Evolutionary conservation across 805 yeast genomes (phyloP).

Genomic region (Metschnikowia kunwiensis): DNA sequence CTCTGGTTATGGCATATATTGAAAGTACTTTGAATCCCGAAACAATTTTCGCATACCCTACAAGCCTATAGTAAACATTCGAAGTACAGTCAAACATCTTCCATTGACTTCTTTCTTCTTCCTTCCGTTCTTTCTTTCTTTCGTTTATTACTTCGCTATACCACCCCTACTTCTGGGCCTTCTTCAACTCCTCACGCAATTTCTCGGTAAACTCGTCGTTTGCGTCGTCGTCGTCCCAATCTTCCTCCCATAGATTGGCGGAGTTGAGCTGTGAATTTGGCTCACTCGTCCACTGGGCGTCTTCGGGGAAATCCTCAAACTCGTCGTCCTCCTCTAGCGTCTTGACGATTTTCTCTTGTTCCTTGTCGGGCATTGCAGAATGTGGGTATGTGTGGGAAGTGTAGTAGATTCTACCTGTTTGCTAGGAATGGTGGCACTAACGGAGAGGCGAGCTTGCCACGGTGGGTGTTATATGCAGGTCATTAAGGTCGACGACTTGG

Average conservation of each 20-base stretch:
- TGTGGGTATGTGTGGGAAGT: too few relatives aligned
- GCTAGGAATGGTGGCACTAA: too few relatives aligned
- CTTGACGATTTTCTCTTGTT: conserved; percentile 48
- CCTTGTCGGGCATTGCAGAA: conserved; percentile 23
- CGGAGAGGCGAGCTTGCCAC: too few relatives aligned
- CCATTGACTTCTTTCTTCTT: too few relatives aligned
- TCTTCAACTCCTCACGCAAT: conserved; percentile 50
- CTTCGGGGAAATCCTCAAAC: conserved; percentile 94
- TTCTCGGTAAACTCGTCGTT: conserved; percentile 83
- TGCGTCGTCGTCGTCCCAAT: conserved; percentile 95
- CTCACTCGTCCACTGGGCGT: conserved; percentile 67
- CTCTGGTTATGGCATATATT: too few relatives aligned
- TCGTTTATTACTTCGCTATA: background rate
- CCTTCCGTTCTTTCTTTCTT: background rate
- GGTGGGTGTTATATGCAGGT: too few relatives aligned
- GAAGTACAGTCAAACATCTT: too few relatives aligned
- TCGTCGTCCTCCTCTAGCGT: conserved; percentile 94
- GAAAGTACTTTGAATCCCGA: too few relatives aligned
- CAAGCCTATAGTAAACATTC: too few relatives aligned
- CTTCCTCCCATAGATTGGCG: conserved; percentile 86
- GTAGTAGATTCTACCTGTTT: too few relatives aligned
- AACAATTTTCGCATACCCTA: too few relatives aligned
- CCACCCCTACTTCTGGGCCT: conserved; percentile 16
- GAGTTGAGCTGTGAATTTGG: conserved; percentile 50
- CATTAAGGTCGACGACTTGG: too few relatives aligned